These are phyloP conservation scores for Blastobotrys americana DNA, from an alignment of 805 yeast species.

Conservation along the genomic window DNA sequence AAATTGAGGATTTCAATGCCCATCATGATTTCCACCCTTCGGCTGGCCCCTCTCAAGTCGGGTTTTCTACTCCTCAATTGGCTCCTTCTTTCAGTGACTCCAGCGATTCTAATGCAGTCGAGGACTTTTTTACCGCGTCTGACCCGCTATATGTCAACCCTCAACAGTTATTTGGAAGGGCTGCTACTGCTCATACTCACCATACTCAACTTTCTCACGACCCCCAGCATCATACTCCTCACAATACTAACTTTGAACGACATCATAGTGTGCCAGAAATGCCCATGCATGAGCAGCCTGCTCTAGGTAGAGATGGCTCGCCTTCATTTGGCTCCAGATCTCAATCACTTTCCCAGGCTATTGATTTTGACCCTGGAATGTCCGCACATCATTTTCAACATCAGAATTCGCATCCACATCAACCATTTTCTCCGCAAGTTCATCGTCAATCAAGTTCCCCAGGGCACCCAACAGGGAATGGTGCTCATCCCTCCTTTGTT, in stretches of 20 bases:
- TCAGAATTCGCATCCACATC: not conserved
- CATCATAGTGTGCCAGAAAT: not conserved
- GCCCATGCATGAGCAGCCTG: not conserved
- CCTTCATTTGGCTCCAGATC: too few species aligned
- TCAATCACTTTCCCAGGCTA: not conserved
- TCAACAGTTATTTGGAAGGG: slow-evolving; percentile 16
- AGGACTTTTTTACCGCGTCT: slow-evolving; percentile 42
- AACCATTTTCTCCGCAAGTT: too few species aligned
- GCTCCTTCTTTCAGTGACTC: slow-evolving; percentile 34
- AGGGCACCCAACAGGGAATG: too few species aligned
- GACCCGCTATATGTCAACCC: slow-evolving; percentile 24
- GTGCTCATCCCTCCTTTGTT: too few species aligned
- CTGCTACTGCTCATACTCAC: not conserved
- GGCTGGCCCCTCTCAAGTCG: slow-evolving; percentile 57
- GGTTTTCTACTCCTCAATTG: slow-evolving; percentile 75
- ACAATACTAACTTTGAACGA: not conserved
- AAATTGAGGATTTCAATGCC: slow-evolving; percentile 23
- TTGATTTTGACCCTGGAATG: not conserved
- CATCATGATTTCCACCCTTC: slow-evolving; percentile 14
- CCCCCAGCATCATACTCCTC: not conserved
- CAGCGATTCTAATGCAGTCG: slow-evolving; percentile 46
- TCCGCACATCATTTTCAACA: not conserved
- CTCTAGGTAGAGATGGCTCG: too few species aligned
- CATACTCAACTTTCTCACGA: not conserved
- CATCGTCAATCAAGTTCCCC: too few species aligned